Evolutionary conservation across 2,329 filamentous ascomycete species (phyloP), one percentile per base, ranked within the genome.

Genomic region (Stagonosporopsis tanaceti): DNA sequence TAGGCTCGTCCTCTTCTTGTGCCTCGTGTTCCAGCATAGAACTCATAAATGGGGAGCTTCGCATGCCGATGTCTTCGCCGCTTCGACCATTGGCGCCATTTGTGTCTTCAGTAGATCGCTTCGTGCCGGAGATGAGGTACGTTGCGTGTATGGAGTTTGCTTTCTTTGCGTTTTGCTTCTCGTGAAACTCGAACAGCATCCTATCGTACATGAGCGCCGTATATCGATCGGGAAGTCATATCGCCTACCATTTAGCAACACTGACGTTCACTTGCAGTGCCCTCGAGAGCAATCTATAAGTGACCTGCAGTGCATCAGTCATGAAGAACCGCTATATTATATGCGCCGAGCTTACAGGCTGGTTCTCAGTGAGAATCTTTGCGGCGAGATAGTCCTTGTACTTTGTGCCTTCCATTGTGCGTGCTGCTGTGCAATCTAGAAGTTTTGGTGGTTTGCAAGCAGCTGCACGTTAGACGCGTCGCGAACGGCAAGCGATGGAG

Each of bases 101-200:
- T 11, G 74, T 58, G 14, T 66, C 60, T 25, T 68, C 55, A 27
- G 52, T 15, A 14, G 35, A 41, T 50, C 77, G 81, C 68, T 86
- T 89, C 22, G 81, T 85, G 37, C 94, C 95, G 47, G 88, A 90
- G 42, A 99, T 74, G 46, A 97, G 81, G 77, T 97, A 99, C n/a
- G 93, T 97, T 41, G 94, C 95, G 78, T 96, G 87, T n/a, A 97
- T 82, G 25, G 87, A 89, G 22, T 87, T 85, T 0, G 90, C 83
- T 59, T 87, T 89, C 75, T 89, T 91, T 52, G 81, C 82, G 76
- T 93, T 96, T 73, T 96, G 90, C 54, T 83, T 85, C 61, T 84
- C 82, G 75, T 97, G 87, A 66, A 96, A 98, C 30, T 96, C 91
- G 77, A 87, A 96, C 15, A 93, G 86, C 85, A 95, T 96, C 75